A percentile compares a stretch with the other conserved stretches of the same genome.
phyloP scores from a whole-genome alignment of 108 stramenopile genomes.

The Nitzschia putrida region DNA sequence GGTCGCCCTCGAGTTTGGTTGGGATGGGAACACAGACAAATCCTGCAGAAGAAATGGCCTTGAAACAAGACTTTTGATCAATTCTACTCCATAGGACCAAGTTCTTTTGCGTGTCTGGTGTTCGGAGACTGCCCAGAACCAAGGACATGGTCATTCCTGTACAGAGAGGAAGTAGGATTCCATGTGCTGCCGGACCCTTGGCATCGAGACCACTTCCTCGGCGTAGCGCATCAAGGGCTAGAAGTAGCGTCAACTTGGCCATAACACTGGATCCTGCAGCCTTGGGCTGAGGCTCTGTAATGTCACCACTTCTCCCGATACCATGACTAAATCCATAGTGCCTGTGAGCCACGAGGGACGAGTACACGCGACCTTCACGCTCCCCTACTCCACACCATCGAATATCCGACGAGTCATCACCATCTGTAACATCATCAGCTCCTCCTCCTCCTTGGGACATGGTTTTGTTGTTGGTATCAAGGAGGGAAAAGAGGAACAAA shows the following conservation, averaged over 20 bases:
- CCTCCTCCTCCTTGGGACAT: constrained; percentile 11
- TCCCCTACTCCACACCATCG: constrained; percentile 97
- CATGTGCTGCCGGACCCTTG: constrained; percentile 66
- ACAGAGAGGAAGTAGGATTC: constrained; percentile 88
- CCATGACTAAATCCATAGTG: constrained; percentile 96
- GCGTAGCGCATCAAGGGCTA: constrained; percentile 87
- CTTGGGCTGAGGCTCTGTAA: constrained; percentile 98
- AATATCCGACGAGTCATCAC: constrained; percentile 20
- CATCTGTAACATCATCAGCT: neutral
- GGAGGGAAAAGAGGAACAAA: constrained; percentile 66
- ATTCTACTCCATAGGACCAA: constrained; percentile 93
- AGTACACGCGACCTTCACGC: constrained; percentile 96
- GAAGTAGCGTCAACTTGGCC: constrained; percentile 71
- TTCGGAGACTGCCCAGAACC: constrained; percentile 69
- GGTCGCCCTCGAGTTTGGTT: constrained; percentile 70
- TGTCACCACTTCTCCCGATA: constrained; percentile 96
- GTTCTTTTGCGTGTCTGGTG: constrained; percentile 36
- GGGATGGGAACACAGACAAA: constrained; percentile 88
- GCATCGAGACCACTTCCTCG: constrained; percentile 82
- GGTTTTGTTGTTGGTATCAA: constrained; percentile 88
- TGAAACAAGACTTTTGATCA: constrained; percentile 99
- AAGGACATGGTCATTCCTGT: constrained; percentile 93
- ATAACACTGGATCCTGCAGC: constrained; percentile 96
- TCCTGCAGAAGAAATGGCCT: constrained; percentile 91
- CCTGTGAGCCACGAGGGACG: constrained; percentile 80